Evolutionary conservation across 495 filamentous ascomycete species (phyloP).

Genomic region (Neurospora sp.): DNA sequence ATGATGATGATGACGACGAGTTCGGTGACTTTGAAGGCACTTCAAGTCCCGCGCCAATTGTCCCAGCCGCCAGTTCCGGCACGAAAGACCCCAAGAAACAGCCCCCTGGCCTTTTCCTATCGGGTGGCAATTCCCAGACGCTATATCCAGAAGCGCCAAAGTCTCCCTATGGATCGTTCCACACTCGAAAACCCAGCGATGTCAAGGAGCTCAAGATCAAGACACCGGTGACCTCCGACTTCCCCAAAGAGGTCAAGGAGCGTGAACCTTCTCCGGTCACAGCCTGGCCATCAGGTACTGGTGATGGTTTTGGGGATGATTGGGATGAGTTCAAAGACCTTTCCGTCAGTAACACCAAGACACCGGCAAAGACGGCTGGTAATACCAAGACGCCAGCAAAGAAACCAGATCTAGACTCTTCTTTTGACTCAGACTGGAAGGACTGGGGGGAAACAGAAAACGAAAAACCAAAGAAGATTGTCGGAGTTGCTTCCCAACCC

Average conservation of each 20-base stretch:
- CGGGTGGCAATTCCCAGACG: slow-evolving; percentile 4
- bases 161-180: slow-evolving; percentile 38
- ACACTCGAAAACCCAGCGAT: slow-evolving; percentile 37
- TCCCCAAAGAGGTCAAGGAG: slow-evolving; percentile 17
- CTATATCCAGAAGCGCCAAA: slow-evolving; percentile 36
- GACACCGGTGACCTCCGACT: slow-evolving; percentile 23
- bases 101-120: slow-evolving; percentile 22
- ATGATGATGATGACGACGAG: slow-evolving; percentile 33
- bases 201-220: slow-evolving; percentile 30
- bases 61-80: slow-evolving; percentile 4
- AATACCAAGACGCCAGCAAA: slow-evolving; percentile 2
- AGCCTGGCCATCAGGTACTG: slow-evolving; percentile 31
- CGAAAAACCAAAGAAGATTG: slow-evolving; percentile 1
- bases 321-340: slow-evolving; percentile 51
- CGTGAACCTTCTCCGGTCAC: slow-evolving; percentile 32
- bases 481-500: not conserved
- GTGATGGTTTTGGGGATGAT: slow-evolving; percentile 36
- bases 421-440: slow-evolving; percentile 33
- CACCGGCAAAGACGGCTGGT: slow-evolving; percentile 8
- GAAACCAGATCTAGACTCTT: not conserved
- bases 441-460: slow-evolving; percentile 18
- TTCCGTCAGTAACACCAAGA: slow-evolving; percentile 13
- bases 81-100: slow-evolving; percentile 11
- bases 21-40: slow-evolving; percentile 40
- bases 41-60: not conserved